Evolutionary conservation across 2,329 filamentous ascomycete species (phyloP).

Genomic region (Leptographium lundbergii): DNA sequence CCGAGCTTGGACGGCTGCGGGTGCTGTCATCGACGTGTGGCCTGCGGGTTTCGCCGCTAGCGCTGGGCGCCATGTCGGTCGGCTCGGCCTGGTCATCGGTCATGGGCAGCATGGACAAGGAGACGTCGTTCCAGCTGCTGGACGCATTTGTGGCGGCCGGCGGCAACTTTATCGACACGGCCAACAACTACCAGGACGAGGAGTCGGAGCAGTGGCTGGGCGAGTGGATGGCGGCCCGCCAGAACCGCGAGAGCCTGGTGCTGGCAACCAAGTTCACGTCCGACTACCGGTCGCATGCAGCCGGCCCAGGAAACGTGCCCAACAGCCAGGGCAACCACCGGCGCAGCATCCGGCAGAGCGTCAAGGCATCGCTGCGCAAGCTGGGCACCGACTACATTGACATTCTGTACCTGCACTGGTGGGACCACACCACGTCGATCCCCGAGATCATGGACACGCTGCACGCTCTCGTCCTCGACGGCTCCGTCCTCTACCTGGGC

Average conservation of each 20-base stretch:
- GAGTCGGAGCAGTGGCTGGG: constrained; percentile 45
- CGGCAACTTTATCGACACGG: constrained; percentile 58
- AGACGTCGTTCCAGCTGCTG: constrained; percentile 14
- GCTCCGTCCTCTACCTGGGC: constrained; percentile 29
- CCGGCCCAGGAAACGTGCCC: constrained; percentile 23
- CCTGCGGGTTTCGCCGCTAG: constrained; percentile 39
- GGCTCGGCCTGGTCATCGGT: constrained; percentile 14
- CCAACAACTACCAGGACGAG: constrained; percentile 44
- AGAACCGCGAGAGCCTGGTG: constrained; percentile 39
- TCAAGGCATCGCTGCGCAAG: constrained; percentile 30
- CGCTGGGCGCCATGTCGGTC: constrained; percentile 37
- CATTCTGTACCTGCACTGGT: constrained; percentile 31
- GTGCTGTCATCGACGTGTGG: constrained; percentile 36
- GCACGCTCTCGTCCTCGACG: constrained; percentile 26
- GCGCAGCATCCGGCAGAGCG: constrained; percentile 26
- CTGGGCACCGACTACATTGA: constrained; percentile 32
- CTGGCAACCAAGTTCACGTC: constrained; percentile 43
- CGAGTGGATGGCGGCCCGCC: constrained; percentile 38
- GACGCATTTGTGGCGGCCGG: constrained; percentile 25
- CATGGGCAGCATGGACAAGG: constrained; percentile 15
- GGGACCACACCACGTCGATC: constrained; percentile 29
- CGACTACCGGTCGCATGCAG: constrained; percentile 26
- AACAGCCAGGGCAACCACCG: constrained; percentile 32
- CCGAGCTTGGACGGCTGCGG: constrained; percentile 39
- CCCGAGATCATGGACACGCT: constrained; percentile 30